phyloP scores from a whole-genome alignment of 2,329 filamentous ascomycete genomes.

The Byssothecium circinans region DNA sequence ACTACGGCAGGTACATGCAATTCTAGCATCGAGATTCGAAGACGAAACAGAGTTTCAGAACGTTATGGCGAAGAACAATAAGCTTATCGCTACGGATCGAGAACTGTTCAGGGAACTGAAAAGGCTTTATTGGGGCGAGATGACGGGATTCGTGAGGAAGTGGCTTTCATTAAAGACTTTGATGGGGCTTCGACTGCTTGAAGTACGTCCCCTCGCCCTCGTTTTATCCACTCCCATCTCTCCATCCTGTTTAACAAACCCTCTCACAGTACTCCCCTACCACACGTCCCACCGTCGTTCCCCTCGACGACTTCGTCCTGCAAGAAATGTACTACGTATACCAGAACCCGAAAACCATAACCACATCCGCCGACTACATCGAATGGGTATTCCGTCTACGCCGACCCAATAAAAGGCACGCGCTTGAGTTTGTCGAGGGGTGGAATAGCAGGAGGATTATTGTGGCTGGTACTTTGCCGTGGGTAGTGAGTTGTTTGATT shows the following conservation, averaged over 20 bases:
- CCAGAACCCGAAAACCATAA: constrained; percentile 10
- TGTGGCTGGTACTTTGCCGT: constrained; percentile 7
- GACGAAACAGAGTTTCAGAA: background rate
- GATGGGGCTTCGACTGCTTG: constrained; percentile 10
- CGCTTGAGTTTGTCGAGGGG: constrained; percentile 20
- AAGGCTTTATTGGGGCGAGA: constrained; percentile 3
- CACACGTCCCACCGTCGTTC: constrained; percentile 6
- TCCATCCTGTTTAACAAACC: background rate
- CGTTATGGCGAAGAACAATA: background rate
- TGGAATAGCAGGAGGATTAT: constrained; percentile 13
- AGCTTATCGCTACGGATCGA: constrained; percentile 4
- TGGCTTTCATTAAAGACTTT: constrained; percentile 14
- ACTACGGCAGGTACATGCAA: background rate
- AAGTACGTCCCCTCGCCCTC: constrained; percentile 3
- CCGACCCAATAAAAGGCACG: constrained; percentile 11
- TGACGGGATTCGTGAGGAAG: constrained; percentile 6
- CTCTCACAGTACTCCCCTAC: constrained; percentile 5
- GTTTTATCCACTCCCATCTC: background rate
- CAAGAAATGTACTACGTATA: constrained; percentile 18
- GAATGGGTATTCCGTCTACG: constrained; percentile 18
- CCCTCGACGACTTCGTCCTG: constrained; percentile 15
- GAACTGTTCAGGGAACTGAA: constrained; percentile 4
- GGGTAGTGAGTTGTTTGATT: constrained; percentile 5
- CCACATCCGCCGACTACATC: constrained; percentile 11
- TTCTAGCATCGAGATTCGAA: background rate